Evolutionary conservation across 352 stramenopile species (phyloP).

Genomic region (Phytophthora pseudosyringae): DNA sequence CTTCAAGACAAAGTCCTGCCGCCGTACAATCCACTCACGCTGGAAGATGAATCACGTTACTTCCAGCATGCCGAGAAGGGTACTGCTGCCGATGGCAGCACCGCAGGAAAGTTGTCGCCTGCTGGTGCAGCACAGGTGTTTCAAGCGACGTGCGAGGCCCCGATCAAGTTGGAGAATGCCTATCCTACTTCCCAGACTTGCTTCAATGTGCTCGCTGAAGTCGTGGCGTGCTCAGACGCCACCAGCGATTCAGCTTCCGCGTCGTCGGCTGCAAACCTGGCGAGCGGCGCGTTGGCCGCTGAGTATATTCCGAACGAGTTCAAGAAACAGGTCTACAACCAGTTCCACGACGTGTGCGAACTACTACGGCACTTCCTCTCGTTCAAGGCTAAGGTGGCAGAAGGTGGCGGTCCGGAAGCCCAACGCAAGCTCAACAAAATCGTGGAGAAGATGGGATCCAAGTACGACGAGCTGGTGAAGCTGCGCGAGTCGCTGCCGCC

Average conservation of each 20-base stretch:
- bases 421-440: constrained; percentile 86
- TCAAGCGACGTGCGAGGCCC: constrained; percentile 43
- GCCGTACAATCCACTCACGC: constrained; percentile 78
- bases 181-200: constrained; percentile 61
- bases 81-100: constrained; percentile 24
- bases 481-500: constrained; percentile 81
- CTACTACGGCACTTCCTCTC: constrained; percentile 84
- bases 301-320: constrained; percentile 87
- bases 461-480: constrained; percentile 88
- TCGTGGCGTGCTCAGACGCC: constrained; percentile 69
- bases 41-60: constrained; percentile 86
- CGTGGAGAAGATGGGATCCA: constrained; percentile 87
- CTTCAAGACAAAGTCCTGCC: constrained; percentile 52
- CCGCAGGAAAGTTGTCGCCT: constrained; percentile 29
- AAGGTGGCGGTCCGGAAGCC: constrained; percentile 57
- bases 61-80: constrained; percentile 64
- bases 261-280: constrained; percentile 56
- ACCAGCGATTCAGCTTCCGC: constrained; percentile 60
- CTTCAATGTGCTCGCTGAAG: constrained; percentile 65
- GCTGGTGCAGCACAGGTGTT: constrained; percentile 54
- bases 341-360: constrained; percentile 88
- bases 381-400: constrained; percentile 77
- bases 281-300: constrained; percentile 60
- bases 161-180: constrained; percentile 59
- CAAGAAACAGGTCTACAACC: constrained; percentile 88